Evolutionary conservation across 2,329 filamentous ascomycete species (phyloP).

Genomic region (Hypoxylon sp.): DNA sequence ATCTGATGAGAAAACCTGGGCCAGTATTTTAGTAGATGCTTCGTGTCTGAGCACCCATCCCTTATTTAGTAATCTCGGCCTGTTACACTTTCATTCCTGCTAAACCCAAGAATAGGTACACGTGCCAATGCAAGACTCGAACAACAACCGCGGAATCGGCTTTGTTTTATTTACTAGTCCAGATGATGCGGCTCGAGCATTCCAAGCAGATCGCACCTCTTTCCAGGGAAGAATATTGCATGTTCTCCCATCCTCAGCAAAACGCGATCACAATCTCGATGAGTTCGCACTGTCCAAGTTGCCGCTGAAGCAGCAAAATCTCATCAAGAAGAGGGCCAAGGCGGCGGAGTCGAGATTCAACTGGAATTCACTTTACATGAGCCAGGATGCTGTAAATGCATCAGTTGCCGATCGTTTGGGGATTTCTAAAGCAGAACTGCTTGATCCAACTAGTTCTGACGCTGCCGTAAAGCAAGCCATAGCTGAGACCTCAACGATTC

Average conservation of each 20-base stretch:
- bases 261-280: constrained; percentile 85
- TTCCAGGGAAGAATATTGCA: constrained; percentile 96
- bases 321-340: constrained; percentile 87
- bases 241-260: constrained; percentile 86
- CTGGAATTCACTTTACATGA: constrained; percentile 99
- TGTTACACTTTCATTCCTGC: constrained; percentile 52
- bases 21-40: constrained; percentile 99
- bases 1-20: constrained; percentile 92
- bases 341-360: constrained; percentile 86
- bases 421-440: constrained; percentile 88
- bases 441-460: constrained; percentile 96
- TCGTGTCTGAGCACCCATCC: constrained; percentile 80
- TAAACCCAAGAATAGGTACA: constrained; percentile 79
- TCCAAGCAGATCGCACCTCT: constrained; percentile 84
- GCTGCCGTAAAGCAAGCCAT: constrained; percentile 97
- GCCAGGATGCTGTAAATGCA: constrained; percentile 92
- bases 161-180: constrained; percentile 84
- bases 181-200: constrained; percentile 82
- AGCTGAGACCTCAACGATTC: constrained; percentile 95
- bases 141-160: constrained; percentile 88
- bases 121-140: constrained; percentile 80
- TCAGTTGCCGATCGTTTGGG: constrained; percentile 89
- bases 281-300: constrained; percentile 92
- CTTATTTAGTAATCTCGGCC: constrained; percentile 50
- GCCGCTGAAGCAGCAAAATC: constrained; percentile 93